phyloP scores from a whole-genome alignment of 2,329 filamentous ascomycete species.

The Alternaria sp. region DNA sequence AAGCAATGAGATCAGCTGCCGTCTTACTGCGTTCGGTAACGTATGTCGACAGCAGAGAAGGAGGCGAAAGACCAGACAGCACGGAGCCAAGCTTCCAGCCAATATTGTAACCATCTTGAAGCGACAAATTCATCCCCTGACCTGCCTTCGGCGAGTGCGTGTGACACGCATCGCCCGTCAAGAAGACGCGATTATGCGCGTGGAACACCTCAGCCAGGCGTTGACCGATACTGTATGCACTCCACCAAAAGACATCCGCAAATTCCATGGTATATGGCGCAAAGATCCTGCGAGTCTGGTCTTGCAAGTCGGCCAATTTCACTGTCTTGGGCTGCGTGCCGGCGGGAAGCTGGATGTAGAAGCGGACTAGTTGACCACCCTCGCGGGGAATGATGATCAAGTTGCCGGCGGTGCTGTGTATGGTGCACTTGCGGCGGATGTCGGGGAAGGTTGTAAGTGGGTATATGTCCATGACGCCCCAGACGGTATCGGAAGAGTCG shows the following conservation, averaged over 20 bases:
- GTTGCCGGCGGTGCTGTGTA: constrained; percentile 55
- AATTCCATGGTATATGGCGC: constrained; percentile 62
- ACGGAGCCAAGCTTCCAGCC: constrained; percentile 61
- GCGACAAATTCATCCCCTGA: constrained; percentile 67
- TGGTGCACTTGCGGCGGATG: constrained; percentile 57
- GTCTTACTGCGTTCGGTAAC: constrained; percentile 61
- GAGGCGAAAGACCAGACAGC: constrained; percentile 58
- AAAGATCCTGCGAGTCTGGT: constrained; percentile 60
- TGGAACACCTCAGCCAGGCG: constrained; percentile 73
- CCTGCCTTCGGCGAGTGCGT: constrained; percentile 76
- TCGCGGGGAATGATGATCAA: constrained; percentile 61
- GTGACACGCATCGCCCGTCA: constrained; percentile 71
- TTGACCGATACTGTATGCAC: constrained; percentile 73
- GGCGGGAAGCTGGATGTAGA: constrained; percentile 66
- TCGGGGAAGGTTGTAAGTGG: constrained; percentile 59
- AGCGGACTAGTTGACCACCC: constrained; percentile 62
- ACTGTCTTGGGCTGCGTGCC: constrained; percentile 60
- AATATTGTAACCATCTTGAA: constrained; percentile 67
- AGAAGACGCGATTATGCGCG: constrained; percentile 69
- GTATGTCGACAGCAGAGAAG: constrained; percentile 65
- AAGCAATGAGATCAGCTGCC: constrained; percentile 63
- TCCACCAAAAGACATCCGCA: constrained; percentile 71
- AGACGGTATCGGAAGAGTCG: constrained; percentile 63
- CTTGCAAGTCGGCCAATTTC: constrained; percentile 60
- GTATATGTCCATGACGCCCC: constrained; percentile 63